Evolutionary conservation across 257 asterid genomes (phyloP), one percentile per base, ranked within the genome.

Genomic region (Scutellaria minor): DNA sequence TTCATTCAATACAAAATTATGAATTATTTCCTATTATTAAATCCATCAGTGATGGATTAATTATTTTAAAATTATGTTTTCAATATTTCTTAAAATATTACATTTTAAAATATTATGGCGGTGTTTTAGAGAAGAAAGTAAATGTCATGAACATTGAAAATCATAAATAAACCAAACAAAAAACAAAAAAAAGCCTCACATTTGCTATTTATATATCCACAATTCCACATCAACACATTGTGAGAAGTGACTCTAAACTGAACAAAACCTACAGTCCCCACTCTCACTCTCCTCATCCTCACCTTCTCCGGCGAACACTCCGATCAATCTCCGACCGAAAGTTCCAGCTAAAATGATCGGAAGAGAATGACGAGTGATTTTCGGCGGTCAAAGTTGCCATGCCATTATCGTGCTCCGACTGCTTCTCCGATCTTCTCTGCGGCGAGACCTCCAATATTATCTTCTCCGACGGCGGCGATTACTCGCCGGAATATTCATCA

Each of bases 401-500:
- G 98, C 86, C 98, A 63, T 53, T 87, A n/a, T 77, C 96, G 61
- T 85, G 80, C 89, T 84, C 95, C 75, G 92, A 92, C 74, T 75
- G 93, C 86, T 81, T 88, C 84, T 88, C 95, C 93, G 98, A 87
- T 82, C 88, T 93, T 31, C 92, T 90, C 69, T 93, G 98, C 87
- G 74, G 90, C 74, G 96, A 92, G 85, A 90, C 88, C 58, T 87
- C 96, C 73, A 80, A 41, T 56, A 75, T 59, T 62, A 68, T 85
- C 40, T 59, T 79, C 73, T 81, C 91, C 85, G 79, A 80, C 37
- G 75, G 78, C 53, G 79, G 76, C 46, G 86, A 81, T 9, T 85
- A 75, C 70, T 64, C 67, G 76, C 82, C 83, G 76, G 98, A 85
- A 78, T 86, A 83, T 53, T 85, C 96, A 40, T 90, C 95, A 66